Base-by-base conservation (phyloP, 2,329 filamentous ascomycete genomes). In the Coniosporium tulheliwenetii region DNA sequence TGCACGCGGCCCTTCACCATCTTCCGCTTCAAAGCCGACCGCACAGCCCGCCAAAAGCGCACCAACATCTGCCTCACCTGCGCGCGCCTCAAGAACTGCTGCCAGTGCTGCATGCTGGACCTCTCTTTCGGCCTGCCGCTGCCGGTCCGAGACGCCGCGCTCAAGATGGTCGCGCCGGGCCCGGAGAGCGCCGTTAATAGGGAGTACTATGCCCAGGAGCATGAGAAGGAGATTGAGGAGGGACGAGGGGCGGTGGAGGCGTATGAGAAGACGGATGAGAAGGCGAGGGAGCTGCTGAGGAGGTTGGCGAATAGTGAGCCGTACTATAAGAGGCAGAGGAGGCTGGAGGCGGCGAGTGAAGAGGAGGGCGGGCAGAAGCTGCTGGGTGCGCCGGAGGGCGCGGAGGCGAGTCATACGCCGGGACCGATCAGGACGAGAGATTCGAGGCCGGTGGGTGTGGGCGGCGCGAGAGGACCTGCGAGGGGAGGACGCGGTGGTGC, bases 41-140 rank as follows among this genome's bases (percentile, higher is more conserved):
- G 91, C 43, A 91, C 87, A 2, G 78, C 86, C 19, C 83, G 87
- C 46, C 87, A 89, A 60, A 94, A 93, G 64, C 80, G 84, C 49
- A 96, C 89, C 41, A 93, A 85, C 53, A 93, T 96, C 53, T 98
- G 91, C 61, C 71, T 98, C 16, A 98, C 91, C 34, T 98, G 91
- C 67, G 89, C 91, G 15, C 82, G 91, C 36, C 72, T 96, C 49
- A 98, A 98, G 65, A 98, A 98, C 67, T 96, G 91, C 67, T 98
- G 91, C 57, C 91, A 98, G 67, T 89, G 81, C 64, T 98, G 91
- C 68, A 96, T 96, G 85, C 79, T 98, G 40, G 91, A 98, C 70
- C 67, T 98, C 44, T 89, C 85, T 10, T 98, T 96, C 55, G 93
- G 91, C 16, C 70, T 98, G 26, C 91, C 91, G 9, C 93, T 98